Percentiles rank a stretch among this genome's conserved stretches.
phyloP scores from a whole-genome alignment of 805 yeast genomes.

The Kuraishia molischiana region DNA sequence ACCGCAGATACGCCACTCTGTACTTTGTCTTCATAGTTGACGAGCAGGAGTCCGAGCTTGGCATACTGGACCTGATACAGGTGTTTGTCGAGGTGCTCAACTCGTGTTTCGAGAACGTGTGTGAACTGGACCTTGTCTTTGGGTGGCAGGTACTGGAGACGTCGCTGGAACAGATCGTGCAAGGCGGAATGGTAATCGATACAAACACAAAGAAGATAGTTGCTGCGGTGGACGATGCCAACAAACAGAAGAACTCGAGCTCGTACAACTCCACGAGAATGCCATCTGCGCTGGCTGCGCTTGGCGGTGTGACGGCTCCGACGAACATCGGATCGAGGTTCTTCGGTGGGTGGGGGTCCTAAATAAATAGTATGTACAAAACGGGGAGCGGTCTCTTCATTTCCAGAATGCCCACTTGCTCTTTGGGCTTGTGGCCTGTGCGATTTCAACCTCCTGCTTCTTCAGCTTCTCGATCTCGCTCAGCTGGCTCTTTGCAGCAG shows the following conservation, averaged over 20 bases:
- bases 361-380: too few relatives aligned
- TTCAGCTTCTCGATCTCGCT: slow-evolving; percentile 30
- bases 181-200: slow-evolving; percentile 97
- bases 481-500: slow-evolving; percentile 28
- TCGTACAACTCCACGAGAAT: slow-evolving; percentile 7
- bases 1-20: slow-evolving; percentile 91
- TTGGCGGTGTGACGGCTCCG: slow-evolving; percentile 14
- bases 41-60: slow-evolving; percentile 90
- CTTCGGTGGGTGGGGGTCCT: slow-evolving; percentile 9
- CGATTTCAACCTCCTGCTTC: slow-evolving; percentile 23
- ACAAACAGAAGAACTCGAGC: slow-evolving; percentile 31
- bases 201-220: slow-evolving; percentile 79
- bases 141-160: slow-evolving; percentile 97
- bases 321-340: slow-evolving; percentile 6
- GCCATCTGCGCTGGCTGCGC: slow-evolving; percentile 14
- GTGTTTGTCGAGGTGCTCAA: slow-evolving; percentile 95
- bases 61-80: slow-evolving; percentile 88
- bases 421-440: slow-evolving; percentile 16
- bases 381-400: background rate
- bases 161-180: slow-evolving; percentile 77
- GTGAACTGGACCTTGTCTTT: slow-evolving; percentile 93
- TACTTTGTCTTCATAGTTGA: slow-evolving; percentile 94
- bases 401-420: slow-evolving; percentile 17
- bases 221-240: slow-evolving; percentile 69
- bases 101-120: slow-evolving; percentile 86